Conservation (phyloP, 2,329 filamentous ascomycete genomes). For the Metarhizium album region DNA sequence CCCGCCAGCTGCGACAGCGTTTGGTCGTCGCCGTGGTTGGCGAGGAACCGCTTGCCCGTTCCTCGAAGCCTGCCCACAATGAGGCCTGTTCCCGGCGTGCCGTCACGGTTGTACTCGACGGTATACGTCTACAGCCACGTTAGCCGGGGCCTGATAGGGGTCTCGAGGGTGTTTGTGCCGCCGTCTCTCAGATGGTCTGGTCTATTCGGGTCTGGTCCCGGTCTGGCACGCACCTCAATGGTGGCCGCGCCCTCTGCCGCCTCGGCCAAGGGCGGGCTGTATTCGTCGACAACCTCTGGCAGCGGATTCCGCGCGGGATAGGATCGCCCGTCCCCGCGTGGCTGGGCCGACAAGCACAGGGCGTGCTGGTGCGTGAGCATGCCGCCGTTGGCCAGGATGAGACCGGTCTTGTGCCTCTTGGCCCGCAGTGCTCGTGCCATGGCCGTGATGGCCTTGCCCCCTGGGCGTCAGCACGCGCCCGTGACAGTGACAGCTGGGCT, state of each 20-base stretch:
- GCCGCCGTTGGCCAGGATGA: constrained; percentile 57
- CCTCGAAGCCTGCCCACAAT: constrained; percentile 13
- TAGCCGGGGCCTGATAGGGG: no score
- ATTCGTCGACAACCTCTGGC: constrained; percentile 4
- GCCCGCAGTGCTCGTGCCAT: constrained; percentile 42
- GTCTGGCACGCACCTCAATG: constrained; percentile 13
- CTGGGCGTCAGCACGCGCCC: no score
- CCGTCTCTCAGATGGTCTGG: no score
- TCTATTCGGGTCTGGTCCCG: no score
- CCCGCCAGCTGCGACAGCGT: constrained; percentile 12
- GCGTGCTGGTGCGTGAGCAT: constrained; percentile 55
- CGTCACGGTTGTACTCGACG: constrained; percentile 17
- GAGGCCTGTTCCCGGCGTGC: constrained; percentile 10
- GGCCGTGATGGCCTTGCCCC: constrained; percentile 33
- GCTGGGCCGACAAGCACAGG: constrained; percentile 41
- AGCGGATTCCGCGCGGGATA: constrained; percentile 12
- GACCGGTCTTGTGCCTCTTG: constrained; percentile 34
- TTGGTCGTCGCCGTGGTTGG: constrained; percentile 15
- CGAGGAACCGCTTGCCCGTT: constrained; percentile 15
- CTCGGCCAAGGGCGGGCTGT: constrained; percentile 9
- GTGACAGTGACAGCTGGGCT: no score
- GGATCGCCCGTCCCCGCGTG: constrained; percentile 12
- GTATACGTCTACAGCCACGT: constrained; percentile 18
- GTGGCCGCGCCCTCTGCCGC: constrained; percentile 13
- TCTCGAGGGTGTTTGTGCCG: no score